Conservation (phyloP, 2,329 filamentous ascomycete genomes). For the Colletotrichum camelliae region DNA sequence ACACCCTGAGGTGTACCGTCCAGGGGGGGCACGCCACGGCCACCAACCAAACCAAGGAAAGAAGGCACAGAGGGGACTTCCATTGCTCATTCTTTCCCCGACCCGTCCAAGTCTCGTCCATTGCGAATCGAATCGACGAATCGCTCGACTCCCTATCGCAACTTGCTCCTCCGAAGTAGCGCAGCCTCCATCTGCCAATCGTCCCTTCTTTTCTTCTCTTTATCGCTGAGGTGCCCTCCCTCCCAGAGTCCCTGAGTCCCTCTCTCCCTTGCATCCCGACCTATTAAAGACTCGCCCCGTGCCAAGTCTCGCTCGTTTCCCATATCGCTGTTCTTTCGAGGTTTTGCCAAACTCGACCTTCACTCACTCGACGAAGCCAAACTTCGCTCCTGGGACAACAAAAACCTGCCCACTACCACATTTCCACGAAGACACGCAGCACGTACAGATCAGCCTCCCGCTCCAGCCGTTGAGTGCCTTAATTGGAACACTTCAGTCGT, state of each 20-base stretch:
- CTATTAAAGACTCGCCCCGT: constrained; percentile 1
- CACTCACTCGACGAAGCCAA: background rate
- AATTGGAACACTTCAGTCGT: background rate
- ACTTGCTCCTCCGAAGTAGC: background rate
- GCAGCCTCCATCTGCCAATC: background rate
- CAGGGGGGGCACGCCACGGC: background rate
- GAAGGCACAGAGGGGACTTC: background rate
- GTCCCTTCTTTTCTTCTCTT: background rate
- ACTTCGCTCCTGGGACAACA: background rate
- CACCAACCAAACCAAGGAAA: background rate
- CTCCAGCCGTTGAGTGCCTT: background rate
- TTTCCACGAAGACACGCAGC: background rate
- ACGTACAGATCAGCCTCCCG: background rate
- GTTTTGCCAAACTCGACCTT: background rate
- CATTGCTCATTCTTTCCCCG: background rate
- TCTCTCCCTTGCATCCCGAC: background rate
- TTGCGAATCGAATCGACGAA: background rate
- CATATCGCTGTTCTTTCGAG: background rate
- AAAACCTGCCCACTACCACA: background rate
- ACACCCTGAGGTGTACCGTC: background rate
- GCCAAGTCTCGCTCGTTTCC: background rate
- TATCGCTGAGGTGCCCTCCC: background rate
- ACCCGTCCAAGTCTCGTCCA: background rate
- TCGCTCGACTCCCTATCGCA: background rate
- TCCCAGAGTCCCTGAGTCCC: background rate